A percentile compares a stretch with the other conserved stretches of the same genome.
These are phyloP conservation scores for Trichoderma afroharzianum DNA, from an alignment of 2,329 filamentous ascomycete genomes.

Conservation along the genomic window DNA sequence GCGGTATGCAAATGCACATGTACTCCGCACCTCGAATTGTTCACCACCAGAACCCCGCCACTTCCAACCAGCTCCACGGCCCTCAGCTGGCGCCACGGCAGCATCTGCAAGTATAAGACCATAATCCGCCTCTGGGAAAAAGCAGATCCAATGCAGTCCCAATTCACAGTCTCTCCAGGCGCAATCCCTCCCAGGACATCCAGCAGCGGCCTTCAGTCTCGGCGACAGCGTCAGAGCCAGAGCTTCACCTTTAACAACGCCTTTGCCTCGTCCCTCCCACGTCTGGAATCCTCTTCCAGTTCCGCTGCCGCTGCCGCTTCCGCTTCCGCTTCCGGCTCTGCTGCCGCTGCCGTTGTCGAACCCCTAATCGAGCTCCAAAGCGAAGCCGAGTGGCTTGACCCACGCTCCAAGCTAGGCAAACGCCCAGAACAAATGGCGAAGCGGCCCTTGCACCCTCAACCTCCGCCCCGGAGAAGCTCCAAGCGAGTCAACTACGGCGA, in stretches of 20 bases:
- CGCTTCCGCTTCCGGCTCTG: constrained; percentile 15
- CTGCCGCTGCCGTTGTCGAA: constrained; percentile 38
- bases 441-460: constrained; percentile 3
- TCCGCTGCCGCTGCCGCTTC: constrained; percentile 11
- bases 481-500: constrained; percentile 18
- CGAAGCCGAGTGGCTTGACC: constrained; percentile 52
- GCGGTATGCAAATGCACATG: neutral
- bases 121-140: neutral
- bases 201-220: constrained; percentile 35
- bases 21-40: neutral
- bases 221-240: constrained; percentile 22
- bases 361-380: constrained; percentile 50
- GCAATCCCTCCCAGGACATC: constrained; percentile 71
- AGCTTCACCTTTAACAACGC: constrained; percentile 10
- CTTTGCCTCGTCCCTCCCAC: constrained; percentile 20
- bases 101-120: neutral
- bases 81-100: neutral
- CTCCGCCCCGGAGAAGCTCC: constrained; percentile 8
- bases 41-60: neutral
- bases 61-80: neutral
- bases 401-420: constrained; percentile 19
- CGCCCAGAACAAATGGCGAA: constrained; percentile 15
- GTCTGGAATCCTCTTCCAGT: constrained; percentile 13
- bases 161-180: constrained; percentile 44
- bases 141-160: neutral